These are phyloP conservation scores for Chiua sp. DNA, from an alignment of 1,284 basidiomycete species.

Conservation along the genomic window DNA sequence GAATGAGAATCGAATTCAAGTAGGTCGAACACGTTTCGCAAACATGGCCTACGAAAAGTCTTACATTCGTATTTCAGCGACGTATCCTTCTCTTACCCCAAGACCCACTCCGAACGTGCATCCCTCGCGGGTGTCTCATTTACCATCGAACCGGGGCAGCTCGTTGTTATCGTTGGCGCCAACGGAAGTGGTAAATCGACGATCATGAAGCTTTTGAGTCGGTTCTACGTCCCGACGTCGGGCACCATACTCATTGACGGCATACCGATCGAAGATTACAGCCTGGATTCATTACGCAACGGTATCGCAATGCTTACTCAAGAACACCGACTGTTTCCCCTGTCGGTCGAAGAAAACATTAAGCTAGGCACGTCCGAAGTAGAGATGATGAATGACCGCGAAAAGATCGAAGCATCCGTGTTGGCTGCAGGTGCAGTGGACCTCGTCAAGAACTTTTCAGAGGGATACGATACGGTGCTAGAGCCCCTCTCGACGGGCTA, in stretches of 20 bases:
- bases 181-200: conserved; percentile 93
- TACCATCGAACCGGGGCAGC: conserved; percentile 48
- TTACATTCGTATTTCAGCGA: conserved; percentile 34
- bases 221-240: conserved; percentile 77
- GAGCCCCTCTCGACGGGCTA: conserved; percentile 35
- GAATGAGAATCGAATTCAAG: conserved; percentile 44
- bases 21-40: conserved; percentile 11
- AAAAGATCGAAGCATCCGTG: conserved; percentile 42
- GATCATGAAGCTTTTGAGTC: conserved; percentile 80
- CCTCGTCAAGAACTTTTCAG: conserved; percentile 31
- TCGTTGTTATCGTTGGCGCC: conserved; percentile 74
- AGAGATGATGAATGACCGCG: conserved; percentile 30
- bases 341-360: conserved; percentile 87
- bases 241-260: conserved; percentile 69
- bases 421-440: conserved; percentile 43
- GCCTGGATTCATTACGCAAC: conserved; percentile 73
- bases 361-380: conserved; percentile 45
- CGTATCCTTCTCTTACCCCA: conserved; percentile 54
- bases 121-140: conserved; percentile 50
- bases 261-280: conserved; percentile 56
- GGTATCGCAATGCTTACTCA: conserved; percentile 89
- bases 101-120: conserved; percentile 40
- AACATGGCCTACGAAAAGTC: too few species aligned
- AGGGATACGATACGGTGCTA: conserved; percentile 34
- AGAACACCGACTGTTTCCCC: conserved; percentile 84